These are phyloP conservation scores for Daldinia bambusicola DNA, from an alignment of 495 filamentous ascomycete genomes.

Conservation along the genomic window DNA sequence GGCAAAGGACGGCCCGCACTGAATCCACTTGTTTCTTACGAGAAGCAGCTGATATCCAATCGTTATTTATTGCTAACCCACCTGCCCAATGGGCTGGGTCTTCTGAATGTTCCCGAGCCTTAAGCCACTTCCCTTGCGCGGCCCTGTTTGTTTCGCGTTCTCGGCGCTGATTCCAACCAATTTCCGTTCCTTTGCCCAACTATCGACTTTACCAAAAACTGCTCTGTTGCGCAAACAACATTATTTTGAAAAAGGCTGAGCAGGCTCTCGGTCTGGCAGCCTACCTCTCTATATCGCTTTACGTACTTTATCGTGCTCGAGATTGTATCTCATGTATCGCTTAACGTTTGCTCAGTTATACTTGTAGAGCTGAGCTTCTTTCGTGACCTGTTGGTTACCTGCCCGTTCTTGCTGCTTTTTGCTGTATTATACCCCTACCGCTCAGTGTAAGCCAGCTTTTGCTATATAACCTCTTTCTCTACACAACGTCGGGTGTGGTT, in stretches of 20 bases:
- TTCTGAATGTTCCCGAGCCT: background rate
- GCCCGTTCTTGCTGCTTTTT: background rate
- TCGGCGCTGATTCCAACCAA: constrained; percentile 7
- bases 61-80: constrained; percentile 21
- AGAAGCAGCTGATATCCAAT: constrained; percentile 30
- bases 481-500: background rate
- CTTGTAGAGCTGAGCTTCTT: constrained; percentile 22
- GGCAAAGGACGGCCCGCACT: constrained; percentile 11
- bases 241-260: constrained; percentile 36
- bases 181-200: background rate
- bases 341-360: constrained; percentile 16
- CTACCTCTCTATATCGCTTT: constrained; percentile 5
- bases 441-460: constrained; percentile 26
- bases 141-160: constrained; percentile 29
- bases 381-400: constrained; percentile 1
- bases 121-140: constrained; percentile 2
- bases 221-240: constrained; percentile 18
- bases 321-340: constrained; percentile 27
- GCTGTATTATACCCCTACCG: constrained; percentile 12
- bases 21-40: constrained; percentile 18
- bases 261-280: constrained; percentile 41
- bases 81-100: constrained; percentile 32
- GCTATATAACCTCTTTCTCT: background rate
- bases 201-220: background rate
- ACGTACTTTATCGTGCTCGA: background rate